Conservation (phyloP, 768 basidiomycete genomes). For the Gymnopilus dilepis region DNA sequence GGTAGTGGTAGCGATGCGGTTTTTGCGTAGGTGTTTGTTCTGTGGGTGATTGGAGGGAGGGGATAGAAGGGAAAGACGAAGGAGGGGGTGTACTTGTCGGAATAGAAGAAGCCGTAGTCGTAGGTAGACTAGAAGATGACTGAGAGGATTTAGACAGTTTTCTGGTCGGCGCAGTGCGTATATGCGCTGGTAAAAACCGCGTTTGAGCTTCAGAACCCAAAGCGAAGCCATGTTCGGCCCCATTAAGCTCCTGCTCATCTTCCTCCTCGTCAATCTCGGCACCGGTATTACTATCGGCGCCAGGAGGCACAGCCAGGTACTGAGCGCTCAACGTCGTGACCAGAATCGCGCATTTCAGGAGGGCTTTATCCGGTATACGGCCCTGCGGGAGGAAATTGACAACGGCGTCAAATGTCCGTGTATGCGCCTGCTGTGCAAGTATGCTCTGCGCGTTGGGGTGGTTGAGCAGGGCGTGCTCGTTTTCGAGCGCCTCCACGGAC, state of each 20-base stretch:
- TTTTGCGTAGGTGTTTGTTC: background rate
- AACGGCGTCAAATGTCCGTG: slow-evolving; percentile 45
- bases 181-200: background rate
- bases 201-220: background rate
- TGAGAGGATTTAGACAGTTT: background rate
- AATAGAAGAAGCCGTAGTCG: background rate
- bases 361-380: slow-evolving; percentile 42
- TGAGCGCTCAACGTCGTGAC: slow-evolving; percentile 46
- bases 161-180: background rate
- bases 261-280: background rate
- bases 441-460: background rate
- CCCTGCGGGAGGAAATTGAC: slow-evolving; percentile 47
- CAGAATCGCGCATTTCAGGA: slow-evolving; percentile 50
- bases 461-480: background rate
- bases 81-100: background rate
- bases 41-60: background rate
- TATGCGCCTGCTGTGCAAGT: background rate
- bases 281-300: background rate
- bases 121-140: background rate
- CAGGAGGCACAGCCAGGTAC: slow-evolving; percentile 34
- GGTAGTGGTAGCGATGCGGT: slow-evolving; percentile 7
- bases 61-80: background rate
- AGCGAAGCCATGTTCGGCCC: background rate
- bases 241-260: background rate
- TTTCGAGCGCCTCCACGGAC: background rate